Evolutionary conservation across 495 filamentous ascomycete species (phyloP).

Genomic region (Xanthoparmelia taractica): DNA sequence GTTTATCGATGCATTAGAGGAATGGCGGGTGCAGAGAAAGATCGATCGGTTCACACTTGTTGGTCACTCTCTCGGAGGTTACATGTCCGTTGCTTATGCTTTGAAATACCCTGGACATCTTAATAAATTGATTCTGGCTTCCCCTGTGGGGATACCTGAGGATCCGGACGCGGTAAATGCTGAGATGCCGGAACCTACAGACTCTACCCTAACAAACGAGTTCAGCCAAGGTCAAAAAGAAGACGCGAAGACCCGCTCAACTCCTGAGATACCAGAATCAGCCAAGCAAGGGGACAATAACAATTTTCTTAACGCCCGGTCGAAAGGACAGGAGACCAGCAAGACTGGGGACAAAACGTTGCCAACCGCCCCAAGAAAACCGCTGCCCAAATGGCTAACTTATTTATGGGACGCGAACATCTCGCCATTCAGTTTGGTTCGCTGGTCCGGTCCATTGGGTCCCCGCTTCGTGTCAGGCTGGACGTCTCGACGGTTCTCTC

Average conservation of each 20-base stretch:
- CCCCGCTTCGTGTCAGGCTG: slow-evolving; percentile 90
- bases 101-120: slow-evolving; percentile 90
- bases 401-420: slow-evolving; percentile 97
- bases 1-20: slow-evolving; percentile 94
- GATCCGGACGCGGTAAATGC: slow-evolving; percentile 85
- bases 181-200: slow-evolving; percentile 66
- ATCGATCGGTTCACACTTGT: slow-evolving; percentile 90
- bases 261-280: slow-evolving; percentile 24
- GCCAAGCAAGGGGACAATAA: slow-evolving; percentile 46
- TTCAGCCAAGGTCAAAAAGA: slow-evolving; percentile 65
- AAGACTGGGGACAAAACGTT: slow-evolving; percentile 30
- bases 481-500: slow-evolving; percentile 86
- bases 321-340: slow-evolving; percentile 33
- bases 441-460: slow-evolving; percentile 84
- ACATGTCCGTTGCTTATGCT: slow-evolving; percentile 88
- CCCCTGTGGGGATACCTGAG: slow-evolving; percentile 89
- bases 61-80: slow-evolving; percentile 89
- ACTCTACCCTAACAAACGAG: slow-evolving; percentile 62
- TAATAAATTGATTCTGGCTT: slow-evolving; percentile 92
- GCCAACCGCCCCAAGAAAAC: slow-evolving; percentile 44
- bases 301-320: slow-evolving; percentile 49
- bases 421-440: slow-evolving; percentile 84
- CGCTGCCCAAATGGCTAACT: slow-evolving; percentile 72
- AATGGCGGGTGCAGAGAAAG: slow-evolving; percentile 82
- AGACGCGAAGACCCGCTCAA: slow-evolving; percentile 38